Evolutionary conservation across 345 rosid species (phyloP).

Genomic region (Hibiscus tridactylites): DNA sequence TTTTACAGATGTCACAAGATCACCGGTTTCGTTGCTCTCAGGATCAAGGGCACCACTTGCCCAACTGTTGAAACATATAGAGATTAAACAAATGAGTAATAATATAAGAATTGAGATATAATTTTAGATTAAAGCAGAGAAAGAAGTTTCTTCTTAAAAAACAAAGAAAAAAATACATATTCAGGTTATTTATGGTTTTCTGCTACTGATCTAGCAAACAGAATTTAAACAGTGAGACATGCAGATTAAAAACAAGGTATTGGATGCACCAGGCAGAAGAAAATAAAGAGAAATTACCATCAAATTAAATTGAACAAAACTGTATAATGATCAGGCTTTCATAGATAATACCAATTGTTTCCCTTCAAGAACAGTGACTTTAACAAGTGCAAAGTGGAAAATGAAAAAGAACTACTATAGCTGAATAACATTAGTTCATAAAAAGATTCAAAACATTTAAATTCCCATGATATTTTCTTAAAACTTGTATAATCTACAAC

Average conservation of each 20-base stretch:
- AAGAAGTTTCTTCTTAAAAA: neutral
- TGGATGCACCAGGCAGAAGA: neutral
- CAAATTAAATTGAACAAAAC: neutral
- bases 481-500: neutral
- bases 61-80: slow-evolving; percentile 48
- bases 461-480: neutral
- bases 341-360: neutral
- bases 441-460: neutral
- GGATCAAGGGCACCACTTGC: slow-evolving; percentile 96
- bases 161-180: neutral
- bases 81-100: neutral
- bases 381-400: neutral
- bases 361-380: neutral
- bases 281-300: neutral
- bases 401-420: neutral
- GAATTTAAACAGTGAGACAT: neutral
- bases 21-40: slow-evolving; percentile 48
- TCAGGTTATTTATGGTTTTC: neutral
- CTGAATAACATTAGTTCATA: neutral
- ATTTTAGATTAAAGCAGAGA: neutral
- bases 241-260: neutral
- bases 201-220: neutral
- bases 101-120: neutral
- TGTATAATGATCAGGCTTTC: neutral
- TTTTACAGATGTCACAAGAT: slow-evolving; percentile 82